Percentiles rank a stretch among this genome's conserved stretches.
These are phyloP conservation scores for Yamadazyma sp. DNA, from an alignment of 1,139 yeast genomes.

Conservation along the genomic window DNA sequence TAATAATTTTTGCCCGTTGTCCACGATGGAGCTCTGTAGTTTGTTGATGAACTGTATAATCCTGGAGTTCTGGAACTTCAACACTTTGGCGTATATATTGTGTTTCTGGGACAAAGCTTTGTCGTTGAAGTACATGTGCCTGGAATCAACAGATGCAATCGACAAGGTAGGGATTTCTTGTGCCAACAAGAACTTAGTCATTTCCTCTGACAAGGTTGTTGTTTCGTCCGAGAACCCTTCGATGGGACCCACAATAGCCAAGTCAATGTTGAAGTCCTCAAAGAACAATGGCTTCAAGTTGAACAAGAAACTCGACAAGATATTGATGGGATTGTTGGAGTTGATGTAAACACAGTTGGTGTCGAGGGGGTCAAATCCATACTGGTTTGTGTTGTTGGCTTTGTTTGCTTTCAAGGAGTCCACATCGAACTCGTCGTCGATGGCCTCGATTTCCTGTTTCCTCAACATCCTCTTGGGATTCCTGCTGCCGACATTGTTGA, in stretches of 20 bases:
- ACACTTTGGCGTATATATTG: constrained; percentile 27
- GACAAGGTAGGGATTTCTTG: constrained; percentile 30
- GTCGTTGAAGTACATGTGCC: constrained; percentile 34
- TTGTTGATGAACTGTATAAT: constrained; percentile 21
- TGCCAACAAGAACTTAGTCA: constrained; percentile 22
- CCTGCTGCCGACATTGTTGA: constrained; percentile 18
- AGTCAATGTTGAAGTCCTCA: constrained; percentile 33
- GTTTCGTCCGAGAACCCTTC: constrained; percentile 23
- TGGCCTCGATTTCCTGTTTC: constrained; percentile 7
- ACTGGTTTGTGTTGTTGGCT: constrained; percentile 15
- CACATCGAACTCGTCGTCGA: constrained; percentile 6
- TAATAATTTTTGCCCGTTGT: constrained; percentile 18
- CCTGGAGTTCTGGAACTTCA: constrained; percentile 25
- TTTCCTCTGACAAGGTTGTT: constrained; percentile 11
- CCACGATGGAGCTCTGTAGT: constrained; percentile 8
- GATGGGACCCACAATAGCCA: constrained; percentile 42
- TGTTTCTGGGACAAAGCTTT: constrained; percentile 25
- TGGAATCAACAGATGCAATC: constrained; percentile 28
- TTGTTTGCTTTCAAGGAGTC: constrained; percentile 4
- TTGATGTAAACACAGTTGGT: constrained; percentile 41
- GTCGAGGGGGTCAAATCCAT: constrained; percentile 38
- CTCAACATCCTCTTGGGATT: constrained; percentile 16
- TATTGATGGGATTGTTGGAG: constrained; percentile 27
- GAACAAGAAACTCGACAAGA: constrained; percentile 33
- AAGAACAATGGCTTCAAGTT: constrained; percentile 32